Evolutionary conservation across 108 stramenopile species (phyloP).

Genomic region (Nannochloropsis gaditana): DNA sequence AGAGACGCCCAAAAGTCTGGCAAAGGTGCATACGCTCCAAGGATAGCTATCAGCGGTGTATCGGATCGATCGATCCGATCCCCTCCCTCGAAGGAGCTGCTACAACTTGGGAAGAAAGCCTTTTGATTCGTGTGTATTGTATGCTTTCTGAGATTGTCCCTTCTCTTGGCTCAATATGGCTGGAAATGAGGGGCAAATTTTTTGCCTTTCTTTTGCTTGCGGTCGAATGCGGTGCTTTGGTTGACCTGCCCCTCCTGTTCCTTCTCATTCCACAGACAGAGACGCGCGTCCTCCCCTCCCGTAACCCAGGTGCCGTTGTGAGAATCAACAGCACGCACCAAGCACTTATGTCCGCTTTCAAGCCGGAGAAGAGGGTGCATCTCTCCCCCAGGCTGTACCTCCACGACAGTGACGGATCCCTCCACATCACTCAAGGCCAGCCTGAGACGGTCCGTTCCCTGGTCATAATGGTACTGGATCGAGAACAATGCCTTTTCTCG

Average conservation of each 20-base stretch:
- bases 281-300: constrained; percentile 50
- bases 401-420: constrained; percentile 33
- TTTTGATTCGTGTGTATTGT: no score
- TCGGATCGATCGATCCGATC: no score
- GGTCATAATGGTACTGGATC: constrained; percentile 39
- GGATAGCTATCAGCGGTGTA: no score
- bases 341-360: not conserved
- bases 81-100: no score
- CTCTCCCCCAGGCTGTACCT: constrained; percentile 33
- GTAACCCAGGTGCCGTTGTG: constrained; percentile 23
- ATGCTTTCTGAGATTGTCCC: no score
- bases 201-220: not conserved
- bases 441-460: constrained; percentile 30
- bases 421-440: constrained; percentile 36
- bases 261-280: constrained; percentile 39
- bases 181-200: not conserved
- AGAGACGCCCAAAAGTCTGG: no score
- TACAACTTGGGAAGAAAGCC: no score
- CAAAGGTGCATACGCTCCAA: no score
- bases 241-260: not conserved
- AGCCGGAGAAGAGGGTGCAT: not conserved
- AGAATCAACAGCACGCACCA: constrained; percentile 23
- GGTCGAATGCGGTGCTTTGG: no score
- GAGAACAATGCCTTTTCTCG: not conserved
- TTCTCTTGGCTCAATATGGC: not conserved